Evolutionary conservation across 345 rosid species (phyloP), one percentile per base, ranked within the genome.

Genomic region (Noccaea bulbosa): DNA sequence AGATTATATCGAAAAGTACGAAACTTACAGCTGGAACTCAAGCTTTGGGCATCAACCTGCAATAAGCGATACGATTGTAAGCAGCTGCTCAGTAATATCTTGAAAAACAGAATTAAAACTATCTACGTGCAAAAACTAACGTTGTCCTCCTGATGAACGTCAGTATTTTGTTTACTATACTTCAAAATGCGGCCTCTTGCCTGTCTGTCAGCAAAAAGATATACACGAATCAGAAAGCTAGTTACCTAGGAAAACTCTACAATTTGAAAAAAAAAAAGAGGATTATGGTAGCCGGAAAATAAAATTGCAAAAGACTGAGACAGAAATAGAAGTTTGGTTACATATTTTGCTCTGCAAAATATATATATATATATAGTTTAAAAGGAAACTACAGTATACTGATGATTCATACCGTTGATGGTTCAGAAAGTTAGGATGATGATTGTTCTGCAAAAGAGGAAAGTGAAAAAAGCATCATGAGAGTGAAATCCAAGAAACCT

Each of bases 11-110:
- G 41, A 51, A 30, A 49, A 61, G 20, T 6, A 34, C 17, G 61
- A 49, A 77, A 84, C 90, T 85, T 82, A 81, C 90, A 50, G 58
- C 51, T 72, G 64, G 76, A 72, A 64, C 64, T 74, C 59, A 85
- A 75, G 57, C 57, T 78, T 67, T 59, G 83, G 74, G 73, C 79
- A 79, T 74, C 78, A 66, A 70, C 84, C 96, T 89, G 88, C 81
- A 79, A 17, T 75, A 74, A 51, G 44, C 4, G 70, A 39, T 43
- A 72, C 34, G 54, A 5, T 55, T 24, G 51, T 71, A 52, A 51
- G 68, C n/a, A 61, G 11, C 45, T 50, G 61, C 45, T 17, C 5
- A 61, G 67, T 15, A 61, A 43, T 41, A 17, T 43, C 6, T 41
- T 43, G 53, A 20, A 34, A 67, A 40, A 11, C 35, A 48, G 6